Conservation (phyloP, 208 protist genomes). For the Crithidia expoeki region DNA sequence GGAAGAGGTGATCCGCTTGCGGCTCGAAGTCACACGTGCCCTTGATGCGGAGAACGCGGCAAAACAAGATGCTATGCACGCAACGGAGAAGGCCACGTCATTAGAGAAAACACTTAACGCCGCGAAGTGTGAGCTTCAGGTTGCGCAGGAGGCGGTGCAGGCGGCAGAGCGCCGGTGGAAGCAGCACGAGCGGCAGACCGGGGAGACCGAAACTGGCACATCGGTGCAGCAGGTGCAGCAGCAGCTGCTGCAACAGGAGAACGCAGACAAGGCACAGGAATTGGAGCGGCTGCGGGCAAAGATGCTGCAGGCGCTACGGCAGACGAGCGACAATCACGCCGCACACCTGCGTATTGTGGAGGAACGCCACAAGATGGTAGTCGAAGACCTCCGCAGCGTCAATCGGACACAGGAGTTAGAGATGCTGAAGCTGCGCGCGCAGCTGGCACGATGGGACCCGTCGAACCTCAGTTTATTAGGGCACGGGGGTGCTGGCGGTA, state of each 20-base stretch:
- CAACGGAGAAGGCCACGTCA: neutral
- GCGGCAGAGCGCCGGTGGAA: conserved; percentile 27
- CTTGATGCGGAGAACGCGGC: conserved; percentile 37
- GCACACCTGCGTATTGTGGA: conserved; percentile 78
- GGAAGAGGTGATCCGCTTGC: conserved; percentile 35
- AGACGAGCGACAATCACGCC: conserved; percentile 77
- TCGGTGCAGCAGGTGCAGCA: conserved; percentile 58
- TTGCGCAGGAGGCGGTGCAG: conserved; percentile 19
- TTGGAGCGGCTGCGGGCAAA: conserved; percentile 67
- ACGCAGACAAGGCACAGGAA: conserved; percentile 72
- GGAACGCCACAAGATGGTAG: conserved; percentile 68
- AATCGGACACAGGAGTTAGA: conserved; percentile 73
- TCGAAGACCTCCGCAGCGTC: conserved; percentile 63
- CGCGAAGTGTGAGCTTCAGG: conserved; percentile 24
- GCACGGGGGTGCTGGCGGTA: too few relatives aligned
- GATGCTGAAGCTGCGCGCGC: conserved; percentile 66
- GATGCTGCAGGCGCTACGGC: conserved; percentile 74
- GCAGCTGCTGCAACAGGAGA: conserved; percentile 59
- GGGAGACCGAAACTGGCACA: conserved; percentile 34
- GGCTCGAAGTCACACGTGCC: conserved; percentile 43
- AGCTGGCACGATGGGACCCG: conserved; percentile 66
- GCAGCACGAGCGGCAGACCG: conserved; percentile 29
- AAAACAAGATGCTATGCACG: conserved; percentile 20
- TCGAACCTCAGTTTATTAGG: conserved; percentile 7
- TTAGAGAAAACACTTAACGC: conserved; percentile 28